Evolutionary conservation across 129 eudicot genomes (phyloP), one percentile per base, ranked within the genome.

Genomic region (Escallonia herrerae): DNA sequence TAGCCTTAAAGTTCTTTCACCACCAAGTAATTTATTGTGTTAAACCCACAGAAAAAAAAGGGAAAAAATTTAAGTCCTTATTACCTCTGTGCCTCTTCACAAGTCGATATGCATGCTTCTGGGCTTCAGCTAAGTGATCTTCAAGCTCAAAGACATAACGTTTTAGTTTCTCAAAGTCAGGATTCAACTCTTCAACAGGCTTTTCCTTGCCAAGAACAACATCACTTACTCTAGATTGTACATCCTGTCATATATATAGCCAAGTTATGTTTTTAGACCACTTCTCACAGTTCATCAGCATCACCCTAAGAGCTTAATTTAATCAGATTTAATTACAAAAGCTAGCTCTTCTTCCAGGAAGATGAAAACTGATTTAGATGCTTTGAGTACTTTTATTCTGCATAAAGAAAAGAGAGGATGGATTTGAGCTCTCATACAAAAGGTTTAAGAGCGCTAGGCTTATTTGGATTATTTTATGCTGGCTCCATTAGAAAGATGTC

Each of bases 81-180:
- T 37, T 77, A 90, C 97, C 95, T 83, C 93, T 80, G 75, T 93
- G 99, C 76, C 99, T 74, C 84, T 93, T 93, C 52, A 89, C 99
- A 14, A 93, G 85, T 56, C 96, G 95, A 71, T 81, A 93, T 53
- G 95, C 89, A 67, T 93, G 96, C 77, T 93, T 93, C 64, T 93
- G 99, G 40, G 99, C 99, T 80, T 93, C 99, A 49, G 96, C 85
- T 61, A 93, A 78, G 76, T 93, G 96, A 80, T 93, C 89, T 80
- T 93, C 99, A 69, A 93, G 99, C 81, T 89, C 96, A 74, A 77
- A 93, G 68, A 93, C 74, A 62, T 93, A 93, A 56, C 65, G 80
- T 75, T 82, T 93, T 58, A 88, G 75, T 75, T 89, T 93, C 77
- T 93, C 96, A 53, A 83, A 89, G 66, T 93, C 99, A 9, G 95